phyloP scores from a whole-genome alignment of 2,329 filamentous ascomycete genomes.

The Fusarium chlamydosporum region DNA sequence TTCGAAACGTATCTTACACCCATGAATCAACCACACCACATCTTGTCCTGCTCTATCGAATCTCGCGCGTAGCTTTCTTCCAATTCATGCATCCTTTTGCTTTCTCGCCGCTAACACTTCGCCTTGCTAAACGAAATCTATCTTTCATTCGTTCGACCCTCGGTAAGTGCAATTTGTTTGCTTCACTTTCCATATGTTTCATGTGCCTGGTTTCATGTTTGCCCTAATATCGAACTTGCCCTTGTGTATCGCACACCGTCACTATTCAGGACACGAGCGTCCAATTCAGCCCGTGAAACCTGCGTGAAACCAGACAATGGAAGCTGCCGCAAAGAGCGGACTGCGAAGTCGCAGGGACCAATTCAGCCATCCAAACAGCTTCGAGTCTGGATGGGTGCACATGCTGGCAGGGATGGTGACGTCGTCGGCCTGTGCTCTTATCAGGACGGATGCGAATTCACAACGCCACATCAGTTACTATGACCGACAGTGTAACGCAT shows the following conservation, averaged over 20 bases:
- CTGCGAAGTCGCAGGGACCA: conserved; percentile 30
- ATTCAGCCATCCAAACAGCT: conserved; percentile 29
- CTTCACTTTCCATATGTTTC: conserved; percentile 29
- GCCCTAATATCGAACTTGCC: conserved; percentile 6
- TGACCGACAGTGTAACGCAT: conserved; percentile 26
- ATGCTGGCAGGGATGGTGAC: conserved; percentile 38
- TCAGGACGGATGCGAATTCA: conserved; percentile 32
- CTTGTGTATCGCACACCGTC: conserved; percentile 7
- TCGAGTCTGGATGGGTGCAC: conserved; percentile 27
- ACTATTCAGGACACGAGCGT: conserved; percentile 9
- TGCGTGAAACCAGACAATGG: conserved; percentile 19
- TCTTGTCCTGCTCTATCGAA: conserved; percentile 6
- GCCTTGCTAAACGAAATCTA: conserved; percentile 1
- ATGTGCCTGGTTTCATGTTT: conserved; percentile 22
- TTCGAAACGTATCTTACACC: conserved; percentile 12
- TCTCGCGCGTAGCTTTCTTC: conserved; percentile 14
- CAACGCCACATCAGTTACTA: conserved; percentile 35
- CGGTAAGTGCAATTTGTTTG: conserved; percentile 39
- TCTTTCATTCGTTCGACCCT: conserved; percentile 8
- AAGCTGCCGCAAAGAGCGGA: conserved; percentile 27
- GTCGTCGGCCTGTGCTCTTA: conserved; percentile 39
- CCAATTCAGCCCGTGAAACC: conserved; percentile 12
- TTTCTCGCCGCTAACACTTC: conserved; percentile 6
- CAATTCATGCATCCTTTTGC: conserved; percentile 10
- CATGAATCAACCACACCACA: conserved; percentile 6